A percentile compares a stretch with the other conserved stretches of the same genome.
These are phyloP conservation scores for Coelastrella sp. DNA, from an alignment of 139 green algal genomes.

Conservation along the genomic window DNA sequence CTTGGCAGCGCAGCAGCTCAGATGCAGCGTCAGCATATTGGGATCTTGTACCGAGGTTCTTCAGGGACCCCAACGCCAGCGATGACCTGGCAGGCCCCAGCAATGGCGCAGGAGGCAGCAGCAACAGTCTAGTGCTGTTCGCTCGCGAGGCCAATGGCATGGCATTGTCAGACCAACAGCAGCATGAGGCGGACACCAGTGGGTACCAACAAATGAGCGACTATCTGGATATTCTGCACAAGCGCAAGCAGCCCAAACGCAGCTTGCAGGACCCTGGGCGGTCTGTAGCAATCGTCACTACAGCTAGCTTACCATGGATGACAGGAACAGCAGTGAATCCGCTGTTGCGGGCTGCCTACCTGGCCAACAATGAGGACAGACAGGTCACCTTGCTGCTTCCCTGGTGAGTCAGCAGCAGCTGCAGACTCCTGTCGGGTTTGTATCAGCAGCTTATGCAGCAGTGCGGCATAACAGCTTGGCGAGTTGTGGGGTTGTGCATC, in stretches of 20 bases:
- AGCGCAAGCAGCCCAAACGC: constrained; percentile 39
- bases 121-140: constrained; percentile 4
- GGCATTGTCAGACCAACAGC: constrained; percentile 19
- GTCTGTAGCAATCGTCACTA: constrained; percentile 97
- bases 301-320: constrained; percentile 98
- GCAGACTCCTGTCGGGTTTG: not conserved
- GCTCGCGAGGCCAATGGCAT: not conserved
- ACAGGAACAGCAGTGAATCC: constrained; percentile 99
- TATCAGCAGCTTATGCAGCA: not conserved
- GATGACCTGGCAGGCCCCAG: not conserved
- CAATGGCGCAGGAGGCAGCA: constrained; percentile 9
- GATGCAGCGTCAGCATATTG: not conserved
- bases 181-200: constrained; percentile 10
- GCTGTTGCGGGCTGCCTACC: constrained; percentile 96
- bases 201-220: constrained; percentile 52
- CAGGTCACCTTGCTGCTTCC: constrained; percentile 77
- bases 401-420: constrained; percentile 46
- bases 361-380: constrained; percentile 78
- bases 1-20: constrained; percentile 35
- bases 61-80: not conserved
- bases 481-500: not conserved
- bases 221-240: constrained; percentile 60
- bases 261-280: constrained; percentile 83
- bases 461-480: not conserved
- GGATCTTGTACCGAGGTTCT: constrained; percentile 34